Evolutionary conservation across 805 yeast species (phyloP).

Genomic region (Pichia deserticola): DNA sequence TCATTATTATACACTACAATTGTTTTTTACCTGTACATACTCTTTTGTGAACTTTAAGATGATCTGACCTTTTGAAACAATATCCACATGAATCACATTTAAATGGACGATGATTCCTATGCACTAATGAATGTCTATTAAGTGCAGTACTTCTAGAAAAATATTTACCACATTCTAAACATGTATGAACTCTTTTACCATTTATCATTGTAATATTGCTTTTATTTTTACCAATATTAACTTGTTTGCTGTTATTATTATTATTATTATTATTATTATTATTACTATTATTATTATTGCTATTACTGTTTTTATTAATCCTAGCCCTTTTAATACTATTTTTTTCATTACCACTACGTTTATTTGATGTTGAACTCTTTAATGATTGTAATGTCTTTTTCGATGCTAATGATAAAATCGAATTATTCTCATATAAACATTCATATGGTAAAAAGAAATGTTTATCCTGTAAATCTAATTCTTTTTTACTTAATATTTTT

Average conservation of each 20-base stretch:
- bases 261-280: no score
- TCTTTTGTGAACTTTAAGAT: slow-evolving; percentile 20
- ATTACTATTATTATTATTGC: background rate
- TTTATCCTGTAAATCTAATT: background rate
- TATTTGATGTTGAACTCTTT: no score
- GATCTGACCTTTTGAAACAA: slow-evolving; percentile 24
- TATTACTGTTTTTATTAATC: background rate
- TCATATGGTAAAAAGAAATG: background rate
- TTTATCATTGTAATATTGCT: no score
- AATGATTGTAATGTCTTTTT: no score
- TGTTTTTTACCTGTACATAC: background rate
- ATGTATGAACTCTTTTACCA: slow-evolving; percentile 8
- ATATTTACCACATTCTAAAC: slow-evolving; percentile 20
- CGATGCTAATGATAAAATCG: no score
- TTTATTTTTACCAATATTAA: background rate
- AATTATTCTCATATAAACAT: background rate
- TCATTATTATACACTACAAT: no score
- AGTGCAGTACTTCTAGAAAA: slow-evolving; percentile 24
- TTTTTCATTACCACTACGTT: background rate
- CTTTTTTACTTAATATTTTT: background rate
- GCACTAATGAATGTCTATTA: slow-evolving; percentile 22
- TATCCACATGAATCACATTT: slow-evolving; percentile 21
- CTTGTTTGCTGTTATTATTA: no score
- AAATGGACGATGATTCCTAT: slow-evolving; percentile 22
- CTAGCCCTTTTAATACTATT: background rate